Base-by-base conservation (phyloP, 192 early-diverging fungal species). In the Rhizophlyctis rosea region DNA sequence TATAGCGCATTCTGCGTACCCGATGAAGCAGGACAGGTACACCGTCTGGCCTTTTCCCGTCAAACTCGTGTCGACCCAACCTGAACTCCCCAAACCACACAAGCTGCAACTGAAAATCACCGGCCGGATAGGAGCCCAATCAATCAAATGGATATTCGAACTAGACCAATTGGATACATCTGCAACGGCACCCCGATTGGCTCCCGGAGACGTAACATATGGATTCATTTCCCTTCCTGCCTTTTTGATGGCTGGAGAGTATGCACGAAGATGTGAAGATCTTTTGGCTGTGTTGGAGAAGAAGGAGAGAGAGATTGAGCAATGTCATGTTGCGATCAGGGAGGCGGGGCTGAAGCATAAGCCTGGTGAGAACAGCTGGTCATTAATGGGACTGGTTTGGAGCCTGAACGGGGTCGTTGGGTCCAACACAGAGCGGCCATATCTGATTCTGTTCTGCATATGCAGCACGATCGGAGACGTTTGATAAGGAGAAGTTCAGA, bases 111-210 rank as follows among this genome's bases (percentile, higher is more conserved):
- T 65, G 1, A 57, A 50, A 33, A 59, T 57, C 13, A 65, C 57
- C 23, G 47, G 44, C 25, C 25, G 13, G 7, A 35, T 67, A n/a
- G 57, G 57, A 5, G 31, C 27, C 4, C 30, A 59, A 4, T 21
- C 56, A 36, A 50, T 67, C 58, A 28, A 48, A 16, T 67, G 65
- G 65, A 36, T 54, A 16, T 67, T 50, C 25, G 57, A 67, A 35
- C 35, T 23, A n/a, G 47, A 21, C 5, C 65, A 67, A 33, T 18
- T 67, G 13, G 32, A 57, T 39, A 65, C 9, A 23, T 9, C 24
- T 25, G 31, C 50, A 5, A 7, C 31, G 23, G 27, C 30, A 33
- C 62, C 62, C 27, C 16, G 31, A 25, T 1, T 27, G 14, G 25
- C 50, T 16, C 32, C 65, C 11, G 65, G 65, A 47, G 57, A 35